Base-by-base conservation (phyloP, 1,139 yeast species). In the Scheffersomyces cryptocercus region DNA sequence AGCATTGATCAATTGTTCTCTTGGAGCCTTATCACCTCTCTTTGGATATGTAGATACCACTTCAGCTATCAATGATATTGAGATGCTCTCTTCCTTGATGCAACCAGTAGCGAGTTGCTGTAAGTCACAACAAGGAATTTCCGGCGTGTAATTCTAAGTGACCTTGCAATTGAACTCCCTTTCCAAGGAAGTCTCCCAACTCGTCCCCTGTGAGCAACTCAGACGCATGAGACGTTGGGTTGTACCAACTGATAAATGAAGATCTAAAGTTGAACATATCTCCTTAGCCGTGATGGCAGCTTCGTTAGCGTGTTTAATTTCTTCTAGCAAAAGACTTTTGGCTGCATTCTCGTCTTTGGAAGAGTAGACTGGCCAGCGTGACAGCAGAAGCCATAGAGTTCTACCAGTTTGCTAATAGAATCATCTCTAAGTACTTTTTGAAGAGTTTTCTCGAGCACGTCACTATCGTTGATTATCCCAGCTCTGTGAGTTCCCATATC, bases 311-410 rank as follows among this genome's bases (percentile, higher is more conserved):
- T 79, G 77, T 2, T 56, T 59, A 37, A 86, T 70, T 54, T 87
- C 95, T 29, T 77, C 77, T 16, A 76, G 46, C 31, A 86, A 63
- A 37, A 66, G 70, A 4, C 58, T 57, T 42, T 73, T 72, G 0
- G 89, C 88, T 28, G 72, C 73, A 1, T 65, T 68, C 31, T 68
- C 61, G n/a, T 73, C 62, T 11, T 66, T 62, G 0, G 85, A 70
- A 2, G 68, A 67, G 54, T 87, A 87, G 91, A 83, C 52, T 85
- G 88, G 2, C 95, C 95, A 0, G 90, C 88, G 64, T 87, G 95
- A 41, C 87, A 83, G 61, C 87, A 87, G 54, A 86, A 81, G 0
- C 95, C 95, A 53, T 70, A 79, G 8, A 85, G 49, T 8, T 71
- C 68, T n/a, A 80, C 68, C 31, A 59, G 53, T 0, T 63, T 42